Evolutionary conservation across 495 filamentous ascomycete genomes (phyloP).

Genomic region (Aspergillus biplanus): DNA sequence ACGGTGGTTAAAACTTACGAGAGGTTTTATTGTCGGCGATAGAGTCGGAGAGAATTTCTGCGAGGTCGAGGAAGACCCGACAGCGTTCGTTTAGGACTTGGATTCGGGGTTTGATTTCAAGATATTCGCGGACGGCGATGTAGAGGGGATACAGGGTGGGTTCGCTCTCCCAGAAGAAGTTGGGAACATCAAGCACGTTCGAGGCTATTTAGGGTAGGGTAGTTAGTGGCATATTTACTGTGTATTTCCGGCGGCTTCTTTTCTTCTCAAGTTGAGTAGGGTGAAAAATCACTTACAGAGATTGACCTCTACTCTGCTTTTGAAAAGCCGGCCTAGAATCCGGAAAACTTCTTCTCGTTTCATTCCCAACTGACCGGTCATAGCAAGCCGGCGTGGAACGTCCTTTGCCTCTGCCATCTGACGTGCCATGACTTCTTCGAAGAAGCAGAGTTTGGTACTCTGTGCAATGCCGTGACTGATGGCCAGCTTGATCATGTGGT

Average conservation of each 20-base stretch:
- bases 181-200: slow-evolving; percentile 95
- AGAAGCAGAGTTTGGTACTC: slow-evolving; percentile 95
- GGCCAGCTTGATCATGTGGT: slow-evolving; percentile 98
- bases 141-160: slow-evolving; percentile 95
- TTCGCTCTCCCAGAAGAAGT: slow-evolving; percentile 99
- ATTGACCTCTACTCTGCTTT: slow-evolving; percentile 95
- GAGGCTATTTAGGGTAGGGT: slow-evolving; percentile 59
- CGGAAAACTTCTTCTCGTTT: slow-evolving; percentile 88
- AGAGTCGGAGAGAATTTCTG: slow-evolving; percentile 90
- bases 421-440: slow-evolving; percentile 93
- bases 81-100: slow-evolving; percentile 97
- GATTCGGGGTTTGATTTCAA: slow-evolving; percentile 94
- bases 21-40: slow-evolving; percentile 95
- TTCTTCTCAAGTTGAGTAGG: background rate
- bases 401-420: slow-evolving; percentile 94
- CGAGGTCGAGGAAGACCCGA: slow-evolving; percentile 93
- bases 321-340: slow-evolving; percentile 88
- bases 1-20: slow-evolving; percentile 39
- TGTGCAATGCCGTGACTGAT: slow-evolving; percentile 98
- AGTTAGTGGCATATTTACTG: too few species aligned
- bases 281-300: slow-evolving; percentile 68
- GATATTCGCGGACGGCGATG: slow-evolving; percentile 91
- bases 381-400: slow-evolving; percentile 82
- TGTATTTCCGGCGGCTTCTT: slow-evolving; percentile 12
- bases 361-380: slow-evolving; percentile 91